Percentiles rank a stretch among this genome's conserved stretches.
Conservation (phyloP, 305 asterid species). For the Petunia hybrid region DNA sequence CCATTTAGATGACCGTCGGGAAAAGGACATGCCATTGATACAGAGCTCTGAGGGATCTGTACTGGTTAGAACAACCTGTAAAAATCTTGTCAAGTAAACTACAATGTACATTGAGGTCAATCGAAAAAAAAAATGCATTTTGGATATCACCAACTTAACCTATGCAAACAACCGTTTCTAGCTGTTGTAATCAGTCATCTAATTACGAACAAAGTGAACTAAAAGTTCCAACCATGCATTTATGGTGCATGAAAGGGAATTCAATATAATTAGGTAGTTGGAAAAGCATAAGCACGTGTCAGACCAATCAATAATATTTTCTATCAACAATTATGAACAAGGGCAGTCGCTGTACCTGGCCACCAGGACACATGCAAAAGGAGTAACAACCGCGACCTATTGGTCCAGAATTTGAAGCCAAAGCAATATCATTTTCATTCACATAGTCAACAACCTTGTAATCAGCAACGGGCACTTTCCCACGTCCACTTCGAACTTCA, state of each 20-base stretch:
- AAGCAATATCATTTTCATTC: slow-evolving; percentile 40
- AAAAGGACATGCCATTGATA: slow-evolving; percentile 96
- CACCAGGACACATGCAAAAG: slow-evolving; percentile 99
- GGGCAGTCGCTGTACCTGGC: slow-evolving; percentile 66
- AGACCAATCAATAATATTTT: not conserved
- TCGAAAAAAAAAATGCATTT: not conserved
- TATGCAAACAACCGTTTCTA: not conserved
- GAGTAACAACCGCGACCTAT: slow-evolving; percentile 82
- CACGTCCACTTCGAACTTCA: slow-evolving; percentile 86
- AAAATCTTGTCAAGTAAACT: slow-evolving; percentile 36
- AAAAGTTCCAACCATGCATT: not conserved
- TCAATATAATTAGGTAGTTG: slow-evolving; percentile 6
- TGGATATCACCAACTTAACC: not conserved
- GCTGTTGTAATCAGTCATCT: slow-evolving; percentile 1
- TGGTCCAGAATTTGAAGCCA: slow-evolving; percentile 48
- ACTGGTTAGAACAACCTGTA: slow-evolving; percentile 96
- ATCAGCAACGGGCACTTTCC: slow-evolving; percentile 97
- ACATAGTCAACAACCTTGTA: slow-evolving; percentile 86
- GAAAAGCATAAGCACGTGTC: not conserved
- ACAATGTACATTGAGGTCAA: not conserved
- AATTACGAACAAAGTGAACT: not conserved
- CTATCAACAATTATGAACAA: slow-evolving; percentile 15
- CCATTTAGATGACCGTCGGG: slow-evolving; percentile 92
- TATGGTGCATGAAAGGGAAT: not conserved
- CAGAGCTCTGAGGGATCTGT: slow-evolving; percentile 91